These are phyloP conservation scores for Phytomonas sp. DNA, from an alignment of 208 protist genomes.

Conservation along the genomic window DNA sequence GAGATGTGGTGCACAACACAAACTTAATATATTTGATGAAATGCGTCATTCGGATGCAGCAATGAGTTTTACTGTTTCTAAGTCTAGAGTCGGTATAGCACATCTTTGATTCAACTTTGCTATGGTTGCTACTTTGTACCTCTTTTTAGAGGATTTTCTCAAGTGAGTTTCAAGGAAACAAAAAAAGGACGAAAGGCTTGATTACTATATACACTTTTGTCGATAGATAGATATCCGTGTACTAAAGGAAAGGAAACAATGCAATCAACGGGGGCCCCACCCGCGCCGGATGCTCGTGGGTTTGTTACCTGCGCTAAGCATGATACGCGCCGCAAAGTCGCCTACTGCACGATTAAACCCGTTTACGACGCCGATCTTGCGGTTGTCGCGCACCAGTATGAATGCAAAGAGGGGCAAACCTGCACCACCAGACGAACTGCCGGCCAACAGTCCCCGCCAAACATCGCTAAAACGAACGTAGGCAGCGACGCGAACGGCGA, in stretches of 20 bases:
- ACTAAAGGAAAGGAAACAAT: not conserved
- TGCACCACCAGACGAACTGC: constrained; percentile 21
- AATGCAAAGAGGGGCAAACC: constrained; percentile 27
- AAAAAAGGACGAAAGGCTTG: not conserved
- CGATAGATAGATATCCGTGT: constrained; percentile 4
- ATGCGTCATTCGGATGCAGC: not conserved
- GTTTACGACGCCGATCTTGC: constrained; percentile 65
- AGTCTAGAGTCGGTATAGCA: too few relatives aligned
- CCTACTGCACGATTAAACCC: constrained; percentile 36
- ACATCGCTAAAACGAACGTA: not conserved
- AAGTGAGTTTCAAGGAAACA: not conserved
- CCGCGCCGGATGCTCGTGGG: constrained; percentile 12
- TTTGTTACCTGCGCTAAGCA: constrained; percentile 51
- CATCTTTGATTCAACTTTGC: not conserved
- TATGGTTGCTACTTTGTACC: not conserved
- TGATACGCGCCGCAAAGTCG: constrained; percentile 32
- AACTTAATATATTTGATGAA: not conserved
- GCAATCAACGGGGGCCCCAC: not conserved
- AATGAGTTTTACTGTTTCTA: not conserved
- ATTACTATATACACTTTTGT: not conserved
- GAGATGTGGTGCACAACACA: not conserved
- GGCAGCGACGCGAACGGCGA: not conserved
- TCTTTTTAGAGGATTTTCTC: not conserved
- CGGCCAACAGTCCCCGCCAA: not conserved
- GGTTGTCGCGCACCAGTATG: constrained; percentile 43